A percentile compares a stretch with the other conserved stretches of the same genome.
These are phyloP conservation scores for Beverwykella pulmonaria DNA, from an alignment of 495 filamentous ascomycete species.

Conservation along the genomic window DNA sequence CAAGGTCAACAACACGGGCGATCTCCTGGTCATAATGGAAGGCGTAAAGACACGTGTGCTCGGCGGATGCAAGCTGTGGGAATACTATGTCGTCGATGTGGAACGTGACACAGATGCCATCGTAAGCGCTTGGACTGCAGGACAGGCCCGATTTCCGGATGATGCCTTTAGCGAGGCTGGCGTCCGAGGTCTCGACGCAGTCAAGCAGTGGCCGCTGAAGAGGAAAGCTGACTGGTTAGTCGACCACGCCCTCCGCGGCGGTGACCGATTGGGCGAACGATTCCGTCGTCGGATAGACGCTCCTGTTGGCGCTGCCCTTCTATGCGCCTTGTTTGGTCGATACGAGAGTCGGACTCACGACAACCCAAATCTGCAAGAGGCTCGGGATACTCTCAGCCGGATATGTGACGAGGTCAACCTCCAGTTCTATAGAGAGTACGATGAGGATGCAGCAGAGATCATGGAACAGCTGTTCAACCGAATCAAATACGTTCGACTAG, in stretches of 20 bases:
- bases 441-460: constrained; percentile 77
- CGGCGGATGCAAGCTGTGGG: constrained; percentile 77
- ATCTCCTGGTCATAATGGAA: constrained; percentile 83
- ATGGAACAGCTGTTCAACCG: constrained; percentile 91
- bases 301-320: constrained; percentile 65
- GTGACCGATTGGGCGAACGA: constrained; percentile 74
- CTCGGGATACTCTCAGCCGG: constrained; percentile 41
- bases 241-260: constrained; percentile 65
- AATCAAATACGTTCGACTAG: constrained; percentile 87
- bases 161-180: constrained; percentile 50
- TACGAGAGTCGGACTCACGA: constrained; percentile 52
- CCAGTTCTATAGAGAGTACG: constrained; percentile 86
- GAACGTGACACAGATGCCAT: constrained; percentile 69
- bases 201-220: constrained; percentile 58
- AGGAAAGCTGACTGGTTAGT: constrained; percentile 65
- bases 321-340: constrained; percentile 69
- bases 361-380: constrained; percentile 39
- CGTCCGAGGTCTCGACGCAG: constrained; percentile 57
- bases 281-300: constrained; percentile 71
- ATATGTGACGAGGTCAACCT: constrained; percentile 86
- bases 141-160: constrained; percentile 53
- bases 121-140: constrained; percentile 69
- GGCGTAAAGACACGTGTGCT: constrained; percentile 80
- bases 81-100: constrained; percentile 86
- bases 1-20: constrained; percentile 67